Base-by-base conservation (phyloP, 75 land plant genomes). In the Selaginella tamariscina region DNA sequence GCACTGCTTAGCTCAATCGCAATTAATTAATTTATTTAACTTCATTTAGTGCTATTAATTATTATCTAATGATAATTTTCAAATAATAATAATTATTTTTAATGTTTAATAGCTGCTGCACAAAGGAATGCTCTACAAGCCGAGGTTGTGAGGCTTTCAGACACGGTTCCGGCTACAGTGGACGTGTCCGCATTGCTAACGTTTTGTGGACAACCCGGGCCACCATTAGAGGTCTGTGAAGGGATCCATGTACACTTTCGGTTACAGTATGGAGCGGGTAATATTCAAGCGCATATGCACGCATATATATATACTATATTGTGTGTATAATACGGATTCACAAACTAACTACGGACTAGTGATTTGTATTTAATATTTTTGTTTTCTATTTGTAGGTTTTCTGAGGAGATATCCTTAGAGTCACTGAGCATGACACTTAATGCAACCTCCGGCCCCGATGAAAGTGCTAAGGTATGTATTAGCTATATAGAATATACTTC, bases 181-280 rank as follows among this genome's bases (percentile, higher is more conserved):
- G 98, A 94, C 80, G 98, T 94, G 24, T 94, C 98, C n/a, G 75
- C 86, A 1, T 75, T 94, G 64, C 89, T 94, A 56, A 89, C 96
- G 31, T 94, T 94, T 79, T 88, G 87, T 55, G 88, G 91, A 32
- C 88, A 76, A 73, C 81, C 79, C 33, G 98, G 96, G 27, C 88
- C 84, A n/a, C 95, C 91, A 33, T 72, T 94, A 30, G 88, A 85
- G 66, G 55, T 94, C 64, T 94, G 90, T 76, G 88, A 89, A 70
- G 86, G 2, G 98, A 94, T 75, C 96, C 98, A 76, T 95, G 98
- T 22, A 77, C 73, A 27, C 79, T 94, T 32, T 73, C 79, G 69
- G 88, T 89, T 18, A 81, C 86, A 31, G 78, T 89, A 13, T 94
- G 98, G 98, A 94, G 98, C 82, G 98, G 98, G 65, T 94, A n/a